Base-by-base conservation (phyloP, 768 basidiomycete genomes). In the Auriscalpium orientale region DNA sequence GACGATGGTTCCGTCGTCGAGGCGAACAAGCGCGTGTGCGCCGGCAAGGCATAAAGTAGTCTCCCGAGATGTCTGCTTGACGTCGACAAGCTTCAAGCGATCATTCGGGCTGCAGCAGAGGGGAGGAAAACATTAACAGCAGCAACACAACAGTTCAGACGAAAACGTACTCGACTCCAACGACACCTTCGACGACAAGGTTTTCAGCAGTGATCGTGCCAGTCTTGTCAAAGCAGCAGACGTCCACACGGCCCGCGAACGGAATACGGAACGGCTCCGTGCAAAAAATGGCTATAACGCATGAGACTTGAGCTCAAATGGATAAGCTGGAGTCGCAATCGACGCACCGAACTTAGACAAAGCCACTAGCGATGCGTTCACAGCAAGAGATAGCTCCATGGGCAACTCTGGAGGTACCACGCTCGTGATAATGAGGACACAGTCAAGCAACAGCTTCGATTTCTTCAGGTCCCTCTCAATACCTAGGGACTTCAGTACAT, bases 191-290 rank as follows among this genome's bases (percentile, higher is more conserved):
- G 1, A 98, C 78, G 8, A 98, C 93, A 12, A 98, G 74, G 68
- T 94, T 87, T 69, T 98, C 95, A 0, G 92, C 92, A 0, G 97
- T 99, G 62, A 99, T 98, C 0, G 97, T 98, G 21, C 95, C 97
- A 0, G 97, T 99, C 79, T 99, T 99, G 72, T 99, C 97, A 64
- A 99, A 98, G 71, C 97, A 98, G 71, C 97, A 99, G 15, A 98
- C 88, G 63, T 99, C 97, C 2, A 98, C 94, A 20, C 93, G 82
- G 6, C 97, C 97, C 6, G 97, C 97, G 58, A 76, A 90, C 0
- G 97, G 95, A 58, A 98, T 99, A 20, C 97, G 84, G 83, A 99
- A 98, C 1, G 97, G 97, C 65, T 99, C 97, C 16, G 97, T 99
- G 68, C 97, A 98, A 74, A 95, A 99, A 57, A 98, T 99, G 8